Base-by-base conservation (phyloP, 2,329 filamentous ascomycete genomes). In the Pyrenophora graminea region DNA sequence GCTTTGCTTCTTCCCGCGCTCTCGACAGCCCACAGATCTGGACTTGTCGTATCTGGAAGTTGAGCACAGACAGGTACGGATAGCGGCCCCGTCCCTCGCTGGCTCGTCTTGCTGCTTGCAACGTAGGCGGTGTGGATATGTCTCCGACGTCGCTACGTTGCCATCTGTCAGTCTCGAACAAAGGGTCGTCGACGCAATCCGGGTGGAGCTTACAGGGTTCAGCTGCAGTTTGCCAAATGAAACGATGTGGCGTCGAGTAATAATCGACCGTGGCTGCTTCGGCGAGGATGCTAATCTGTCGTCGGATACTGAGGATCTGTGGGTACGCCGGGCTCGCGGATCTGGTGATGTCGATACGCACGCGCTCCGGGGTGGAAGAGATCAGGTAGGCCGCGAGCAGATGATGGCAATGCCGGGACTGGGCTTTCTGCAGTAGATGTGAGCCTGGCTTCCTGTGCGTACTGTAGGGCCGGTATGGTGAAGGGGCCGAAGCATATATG, bases 1-100 rank as follows among this genome's bases (percentile, higher is more conserved):
- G 54, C 67, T 70, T 70, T 71, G 68, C 68, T 72, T 69, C 64
- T 69, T 73, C 62, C 67, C 66, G 62, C 51, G 44, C 64, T 65
- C 69, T 67, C 65, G 68, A 68, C 67, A 70, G 68, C 66, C 65
- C 69, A 68, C 67, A 70, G 68, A 72, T 69, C 64, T 39, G 39
- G 39, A 42, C 39, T 43, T 31, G 19, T 70, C 58, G 56, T 68
- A 66, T 66, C 62, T 53, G 56, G 48, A 30, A 30, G 27, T 3
- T 30, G 10, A 64, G 68, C 67, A 70, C 68, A 62, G 68, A 68
- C 69, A 68, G 63, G 62, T 57, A 63, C 60, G 54, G 54, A 49
- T 43, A 47, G 48, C 53, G 55, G 54, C 58, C 63, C 62, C 50
- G 55, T 54, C 58, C 47, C 50, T 55, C 38, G 53, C 45, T 62